A percentile compares a stretch with the other conserved stretches of the same genome.
Evolutionary conservation across 2,329 filamentous ascomycete species (phyloP).

Genomic region (Pyricularia pennisetigena): DNA sequence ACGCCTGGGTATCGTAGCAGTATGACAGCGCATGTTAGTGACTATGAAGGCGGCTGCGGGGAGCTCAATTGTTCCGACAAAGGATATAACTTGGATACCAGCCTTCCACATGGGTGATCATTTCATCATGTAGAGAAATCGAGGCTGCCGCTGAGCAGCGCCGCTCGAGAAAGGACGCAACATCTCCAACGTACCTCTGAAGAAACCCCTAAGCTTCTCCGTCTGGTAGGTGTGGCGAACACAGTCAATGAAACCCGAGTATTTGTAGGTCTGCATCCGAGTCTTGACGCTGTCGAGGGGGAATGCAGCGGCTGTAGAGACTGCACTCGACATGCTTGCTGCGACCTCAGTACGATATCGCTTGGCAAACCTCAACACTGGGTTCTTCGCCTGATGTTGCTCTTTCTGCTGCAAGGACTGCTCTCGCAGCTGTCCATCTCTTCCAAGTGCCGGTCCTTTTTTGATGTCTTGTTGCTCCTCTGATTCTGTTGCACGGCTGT

Average conservation of each 20-base stretch:
- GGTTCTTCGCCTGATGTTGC: constrained; percentile 8
- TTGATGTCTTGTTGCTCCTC: constrained; percentile 7
- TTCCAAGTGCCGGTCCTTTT: not conserved
- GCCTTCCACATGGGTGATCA: not conserved
- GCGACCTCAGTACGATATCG: constrained; percentile 73
- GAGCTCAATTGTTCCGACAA: not conserved
- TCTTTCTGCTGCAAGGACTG: constrained; percentile 6
- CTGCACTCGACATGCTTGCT: constrained; percentile 65
- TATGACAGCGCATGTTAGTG: not conserved
- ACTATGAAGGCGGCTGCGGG: not conserved
- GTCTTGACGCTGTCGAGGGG: constrained; percentile 85
- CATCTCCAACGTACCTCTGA: constrained; percentile 48
- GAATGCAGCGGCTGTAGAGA: constrained; percentile 74
- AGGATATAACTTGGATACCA: not conserved
- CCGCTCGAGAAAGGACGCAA: not conserved
- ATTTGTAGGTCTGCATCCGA: constrained; percentile 80
- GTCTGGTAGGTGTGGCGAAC: constrained; percentile 64
- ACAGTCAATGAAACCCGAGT: constrained; percentile 64
- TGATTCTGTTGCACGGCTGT: constrained; percentile 12
- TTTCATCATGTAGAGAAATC: not conserved
- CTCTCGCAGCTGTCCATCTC: constrained; percentile 6
- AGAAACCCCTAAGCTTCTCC: constrained; percentile 69
- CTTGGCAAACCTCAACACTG: constrained; percentile 48
- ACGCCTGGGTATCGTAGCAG: constrained; percentile 44
- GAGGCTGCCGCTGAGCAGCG: not conserved